A percentile compares a stretch with the other conserved stretches of the same genome.
Evolutionary conservation across 345 rosid genomes (phyloP).

Genomic region (Pelargonium nanum): DNA sequence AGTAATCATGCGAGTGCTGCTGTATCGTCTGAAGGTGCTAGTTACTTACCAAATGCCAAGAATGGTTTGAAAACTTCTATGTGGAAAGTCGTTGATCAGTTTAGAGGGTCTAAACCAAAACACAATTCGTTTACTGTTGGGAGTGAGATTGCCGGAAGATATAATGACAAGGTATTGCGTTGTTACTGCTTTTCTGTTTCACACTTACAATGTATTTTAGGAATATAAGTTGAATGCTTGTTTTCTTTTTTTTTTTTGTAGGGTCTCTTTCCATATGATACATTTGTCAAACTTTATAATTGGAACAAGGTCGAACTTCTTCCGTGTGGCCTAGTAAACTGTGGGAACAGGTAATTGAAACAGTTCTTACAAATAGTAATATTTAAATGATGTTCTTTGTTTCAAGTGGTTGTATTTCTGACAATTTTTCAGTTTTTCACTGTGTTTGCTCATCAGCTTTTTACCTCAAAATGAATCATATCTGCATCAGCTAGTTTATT

Average conservation of each 20-base stretch:
- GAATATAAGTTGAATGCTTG: constrained; percentile 10
- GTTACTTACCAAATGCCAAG: constrained; percentile 13
- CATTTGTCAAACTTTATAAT: constrained; percentile 58
- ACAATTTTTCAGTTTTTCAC: neutral
- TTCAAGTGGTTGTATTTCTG: neutral
- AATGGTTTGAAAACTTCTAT: constrained; percentile 34
- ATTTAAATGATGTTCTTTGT: neutral
- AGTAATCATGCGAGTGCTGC: constrained; percentile 4
- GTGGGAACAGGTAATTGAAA: constrained; percentile 74
- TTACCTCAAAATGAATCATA: neutral
- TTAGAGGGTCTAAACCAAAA: constrained; percentile 28
- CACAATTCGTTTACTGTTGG: constrained; percentile 2
- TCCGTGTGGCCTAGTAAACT: constrained; percentile 82
- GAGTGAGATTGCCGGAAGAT: constrained; percentile 15
- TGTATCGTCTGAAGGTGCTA: constrained; percentile 8
- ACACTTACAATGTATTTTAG: neutral
- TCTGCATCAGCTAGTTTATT: too few relatives aligned
- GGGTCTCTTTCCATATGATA: constrained; percentile 69
- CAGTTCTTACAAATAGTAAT: neutral
- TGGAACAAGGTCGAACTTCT: constrained; percentile 52
- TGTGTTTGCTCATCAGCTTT: too few relatives aligned
- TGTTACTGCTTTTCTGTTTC: constrained; percentile 5
- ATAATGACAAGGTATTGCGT: constrained; percentile 30
- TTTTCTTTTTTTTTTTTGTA: constrained; percentile 19
- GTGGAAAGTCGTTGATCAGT: constrained; percentile 30